Evolutionary conservation across 1,284 basidiomycete genomes (phyloP), one percentile per base, ranked within the genome.

Genomic region (Puccinia brachypodii): DNA sequence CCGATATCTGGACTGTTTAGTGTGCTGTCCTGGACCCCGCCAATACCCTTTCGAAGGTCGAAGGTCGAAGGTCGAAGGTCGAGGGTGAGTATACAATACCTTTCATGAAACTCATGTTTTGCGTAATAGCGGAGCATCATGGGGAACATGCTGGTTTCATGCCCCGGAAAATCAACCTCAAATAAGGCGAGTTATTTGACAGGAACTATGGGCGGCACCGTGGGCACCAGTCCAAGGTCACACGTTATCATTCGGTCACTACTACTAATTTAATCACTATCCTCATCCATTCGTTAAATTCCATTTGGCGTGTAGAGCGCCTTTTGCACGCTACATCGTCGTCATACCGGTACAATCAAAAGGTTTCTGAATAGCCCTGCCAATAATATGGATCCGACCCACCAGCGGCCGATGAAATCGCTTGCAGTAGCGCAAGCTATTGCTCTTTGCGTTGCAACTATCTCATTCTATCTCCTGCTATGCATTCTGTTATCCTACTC

Each of bases 401-500:
- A n/a, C 71, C 42, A 36, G 14, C 71, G 71, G 19, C 31, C 71
- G 22, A 36, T 31, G 22, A 73, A 50, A 33, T 25, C 71, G 3
- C 47, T 73, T 38, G 50, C 50, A 11, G 22, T 73, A 50, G 50
- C 50, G 9, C 71, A 73, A 31, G 71, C 71, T 16, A 42, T 38
- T 56, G 28, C 50, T 38, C 44, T 76, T 6, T 76, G 36, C 56
- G 40, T 76, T 44, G 73, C 3, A 60, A 76, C 73, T 62, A 42
- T 76, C 40, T 13, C 38, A 44, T 76, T 76, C 38, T 76, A 76
- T 33, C 31, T 36, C 38, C 33, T 76, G 22, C 31, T 76, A 25
- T 76, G 73, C 56, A 76, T 76, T 33, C 42, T 76, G 28, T n/a
- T 76, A 6, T 60, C 56, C 16, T 76, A 76, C 47, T 76, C 73